Base-by-base conservation (phyloP, 148 eudicot genomes). In the Amaranthus hypochondriacus region DNA sequence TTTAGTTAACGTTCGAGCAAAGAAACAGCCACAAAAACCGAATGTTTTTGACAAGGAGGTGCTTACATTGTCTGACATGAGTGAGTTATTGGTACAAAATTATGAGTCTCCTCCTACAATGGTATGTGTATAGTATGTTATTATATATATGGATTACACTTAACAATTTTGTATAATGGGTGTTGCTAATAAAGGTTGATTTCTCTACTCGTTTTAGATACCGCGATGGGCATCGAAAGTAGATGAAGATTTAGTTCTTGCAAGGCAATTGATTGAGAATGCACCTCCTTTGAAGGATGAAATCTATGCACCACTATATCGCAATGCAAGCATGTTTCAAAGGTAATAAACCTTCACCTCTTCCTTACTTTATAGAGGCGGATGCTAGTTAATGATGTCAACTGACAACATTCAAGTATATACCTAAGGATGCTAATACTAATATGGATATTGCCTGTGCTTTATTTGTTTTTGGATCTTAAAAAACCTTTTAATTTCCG, bases 251-350 rank as follows among this genome's bases (percentile, higher is more conserved):
- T 66, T 89, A 57, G 64, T 81, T 7, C 43, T 75, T 63, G 89
- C 86, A 49, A 87, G 75, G 82, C 68, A 74, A 9, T 78, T 81
- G 73, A 89, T 89, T n/a, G 87, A 81, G 78, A 86, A 73, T 72
- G 88, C 86, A 51, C 76, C 83, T 15, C 52, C 70, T 48, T 43
- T 67, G 75, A 60, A 82, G 66, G 72, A 71, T 47, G 87, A 63
- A 43, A 89, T 89, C 43, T 84, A 89, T 73, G 83, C 81, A 21
- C 89, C 89, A 6, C 68, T 89, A 5, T 89, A 84, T 74, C 88
- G 79, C 18, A 89, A 87, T 77, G 81, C 81, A 68, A 86, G 85
- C 72, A 75, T 71, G 86, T 87, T 89, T 79, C 80, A 73, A 55
- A 86, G 91, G 94, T 89, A 79, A 58, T 28, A 10, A n/a, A 18